These are phyloP conservation scores for Daldinia eschscholtzii DNA, from an alignment of 2,329 filamentous ascomycete genomes.

Conservation along the genomic window DNA sequence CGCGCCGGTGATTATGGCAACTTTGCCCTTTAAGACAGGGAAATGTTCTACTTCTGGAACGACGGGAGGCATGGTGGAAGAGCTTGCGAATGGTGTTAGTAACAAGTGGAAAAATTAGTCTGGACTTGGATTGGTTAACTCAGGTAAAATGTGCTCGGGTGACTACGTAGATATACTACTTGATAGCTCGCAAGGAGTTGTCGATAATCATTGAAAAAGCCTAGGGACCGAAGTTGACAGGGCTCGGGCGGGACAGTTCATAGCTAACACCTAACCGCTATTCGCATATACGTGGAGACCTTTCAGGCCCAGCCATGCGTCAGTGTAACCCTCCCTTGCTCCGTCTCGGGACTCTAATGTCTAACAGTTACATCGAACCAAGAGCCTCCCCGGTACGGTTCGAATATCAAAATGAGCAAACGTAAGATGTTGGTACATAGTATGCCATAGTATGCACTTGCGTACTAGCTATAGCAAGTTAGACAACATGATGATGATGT, in stretches of 20 bases:
- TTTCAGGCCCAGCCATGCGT: background rate
- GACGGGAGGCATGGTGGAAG: slow-evolving; percentile 26
- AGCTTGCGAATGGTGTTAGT: background rate
- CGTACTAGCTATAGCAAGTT: background rate
- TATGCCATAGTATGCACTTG: background rate
- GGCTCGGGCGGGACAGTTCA: background rate
- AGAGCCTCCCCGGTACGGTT: background rate
- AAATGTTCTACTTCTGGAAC: slow-evolving; percentile 30
- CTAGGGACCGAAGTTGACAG: background rate
- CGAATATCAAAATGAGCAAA: background rate
- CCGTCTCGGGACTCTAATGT: background rate
- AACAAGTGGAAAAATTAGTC: background rate
- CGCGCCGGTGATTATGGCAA: slow-evolving; percentile 48
- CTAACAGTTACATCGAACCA: background rate
- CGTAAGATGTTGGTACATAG: background rate
- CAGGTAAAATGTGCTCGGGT: background rate
- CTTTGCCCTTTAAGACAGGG: slow-evolving; percentile 42
- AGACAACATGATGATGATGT: background rate
- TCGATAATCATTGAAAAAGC: background rate
- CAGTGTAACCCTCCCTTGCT: background rate
- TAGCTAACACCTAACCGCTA: background rate
- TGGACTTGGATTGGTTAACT: background rate
- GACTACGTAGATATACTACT: background rate
- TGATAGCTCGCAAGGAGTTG: background rate
- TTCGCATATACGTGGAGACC: background rate